phyloP scores from a whole-genome alignment of 2,329 filamentous ascomycete genomes.

The Claviceps humidiphila region DNA sequence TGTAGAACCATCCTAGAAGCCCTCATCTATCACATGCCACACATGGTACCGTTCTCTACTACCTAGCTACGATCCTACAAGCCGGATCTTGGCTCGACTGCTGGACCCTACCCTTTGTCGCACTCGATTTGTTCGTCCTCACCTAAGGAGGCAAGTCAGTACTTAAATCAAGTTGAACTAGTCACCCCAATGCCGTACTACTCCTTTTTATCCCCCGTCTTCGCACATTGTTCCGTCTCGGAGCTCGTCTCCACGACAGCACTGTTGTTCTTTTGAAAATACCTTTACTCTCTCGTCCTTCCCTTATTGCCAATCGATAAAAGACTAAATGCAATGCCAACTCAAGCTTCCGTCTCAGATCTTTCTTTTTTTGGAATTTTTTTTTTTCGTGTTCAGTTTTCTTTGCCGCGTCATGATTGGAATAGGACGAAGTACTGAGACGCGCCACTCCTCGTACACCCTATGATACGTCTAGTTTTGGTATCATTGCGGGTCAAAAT shows the following conservation, averaged over 20 bases:
- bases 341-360: neutral
- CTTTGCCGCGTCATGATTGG: slow-evolving; percentile 1
- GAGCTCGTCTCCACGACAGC: neutral
- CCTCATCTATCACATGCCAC: slow-evolving; percentile 3
- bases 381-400: neutral
- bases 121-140: neutral
- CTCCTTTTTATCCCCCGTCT: neutral
- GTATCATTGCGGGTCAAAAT: slow-evolving; percentile 13
- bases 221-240: neutral
- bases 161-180: neutral
- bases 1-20: slow-evolving; percentile 3
- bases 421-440: slow-evolving; percentile 1
- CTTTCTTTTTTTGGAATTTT: neutral
- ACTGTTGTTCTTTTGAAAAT: neutral
- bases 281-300: neutral
- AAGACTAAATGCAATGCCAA: neutral
- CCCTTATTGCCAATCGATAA: neutral
- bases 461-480: slow-evolving; percentile 12
- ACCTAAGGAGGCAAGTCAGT: neutral
- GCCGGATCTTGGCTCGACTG: neutral
- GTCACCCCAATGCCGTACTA: too few species aligned
- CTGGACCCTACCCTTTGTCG: neutral
- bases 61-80: too few species aligned
- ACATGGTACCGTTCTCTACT: neutral
- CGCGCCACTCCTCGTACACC: slow-evolving; percentile 1